Base-by-base conservation (phyloP, 129 eudicot genomes). In the Sambucus nigra region DNA sequence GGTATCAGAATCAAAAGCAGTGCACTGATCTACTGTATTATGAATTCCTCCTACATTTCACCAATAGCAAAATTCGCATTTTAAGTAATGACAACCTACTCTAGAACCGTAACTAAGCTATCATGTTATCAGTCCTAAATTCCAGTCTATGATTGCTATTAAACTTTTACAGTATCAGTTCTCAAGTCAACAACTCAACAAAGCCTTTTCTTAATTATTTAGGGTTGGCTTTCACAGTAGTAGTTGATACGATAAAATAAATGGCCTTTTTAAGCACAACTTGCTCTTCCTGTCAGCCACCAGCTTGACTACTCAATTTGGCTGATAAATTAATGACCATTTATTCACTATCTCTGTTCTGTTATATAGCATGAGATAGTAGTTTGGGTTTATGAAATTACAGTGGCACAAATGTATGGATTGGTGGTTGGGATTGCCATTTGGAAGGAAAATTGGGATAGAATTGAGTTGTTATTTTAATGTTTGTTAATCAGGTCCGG, bases 401-500 rank as follows among this genome's bases (percentile, higher is more conserved):
- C 9, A 35, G 5, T 7, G 5, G 42, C 42, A 2, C 42, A 35
- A 35, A n/a, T n/a, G 42, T 1, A 12, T 35, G 42, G 42, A 35
- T 35, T 35, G 1, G 2, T 12, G 8, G 8, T 35, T 35, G 42
- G 42, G 42, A 35, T 35, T 35, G 42, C 13, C 8, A 35, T 8
- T 3, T 35, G 9, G 42, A 7, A 35, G 13, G n/a, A 42, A n/a
- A 14, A 15, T 40, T 42, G 25, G 29, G 15, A 25, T 33, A 38
- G 5, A 13, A 25, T 13, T 53, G 18, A 33, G 51, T 53, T 10
- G n/a, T 18, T 5, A 1, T 27, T 41, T 54, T 11, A 10, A 46
- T 33, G 10, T 51, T 3, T 20, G 60, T 22, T 33, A 21, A n/a
- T 64, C 71, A 92, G 99, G 73, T 92, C 5, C 71, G 99, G 58